phyloP scores from a whole-genome alignment of 192 early-diverging fungal genomes.

The Coemansia asiatica region DNA sequence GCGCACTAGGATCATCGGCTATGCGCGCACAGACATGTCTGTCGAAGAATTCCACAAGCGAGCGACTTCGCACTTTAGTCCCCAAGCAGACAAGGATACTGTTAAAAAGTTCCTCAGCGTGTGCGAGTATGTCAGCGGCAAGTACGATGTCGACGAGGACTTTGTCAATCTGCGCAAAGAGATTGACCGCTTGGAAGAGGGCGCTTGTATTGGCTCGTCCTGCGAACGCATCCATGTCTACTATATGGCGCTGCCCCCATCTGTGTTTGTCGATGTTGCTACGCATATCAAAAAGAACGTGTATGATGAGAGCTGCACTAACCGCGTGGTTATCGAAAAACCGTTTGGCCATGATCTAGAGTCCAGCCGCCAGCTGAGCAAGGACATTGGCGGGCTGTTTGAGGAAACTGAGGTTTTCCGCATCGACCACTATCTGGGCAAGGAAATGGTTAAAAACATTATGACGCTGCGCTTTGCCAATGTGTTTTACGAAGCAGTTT shows the following conservation, averaged over 20 bases:
- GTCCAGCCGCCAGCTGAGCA: slow-evolving; percentile 67
- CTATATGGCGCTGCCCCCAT: slow-evolving; percentile 94
- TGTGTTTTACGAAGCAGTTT: slow-evolving; percentile 84
- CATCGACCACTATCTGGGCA: slow-evolving; percentile 97
- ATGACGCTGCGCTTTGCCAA: slow-evolving; percentile 91
- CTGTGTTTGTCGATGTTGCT: slow-evolving; percentile 86
- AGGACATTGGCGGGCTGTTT: slow-evolving; percentile 71
- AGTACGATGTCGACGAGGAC: slow-evolving; percentile 76
- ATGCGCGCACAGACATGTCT: slow-evolving; percentile 84
- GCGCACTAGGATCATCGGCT: slow-evolving; percentile 80
- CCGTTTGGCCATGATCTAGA: slow-evolving; percentile 92
- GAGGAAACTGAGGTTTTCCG: slow-evolving; percentile 90
- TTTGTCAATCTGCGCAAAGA: slow-evolving; percentile 67
- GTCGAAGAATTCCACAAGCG: slow-evolving; percentile 74
- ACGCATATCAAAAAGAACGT: slow-evolving; percentile 67
- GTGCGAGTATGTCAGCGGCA: slow-evolving; percentile 78
- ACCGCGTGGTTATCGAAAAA: slow-evolving; percentile 92
- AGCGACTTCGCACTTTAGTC: slow-evolving; percentile 60
- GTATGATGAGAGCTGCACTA: slow-evolving; percentile 62
- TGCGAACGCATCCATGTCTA: slow-evolving; percentile 63
- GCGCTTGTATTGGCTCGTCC: neutral
- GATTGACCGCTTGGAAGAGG: slow-evolving; percentile 61
- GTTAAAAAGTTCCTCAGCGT: slow-evolving; percentile 66
- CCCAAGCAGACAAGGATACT: slow-evolving; percentile 18
- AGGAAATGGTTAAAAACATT: slow-evolving; percentile 98